Base-by-base conservation (phyloP, 306 rosid species). In the Delonix regia region DNA sequence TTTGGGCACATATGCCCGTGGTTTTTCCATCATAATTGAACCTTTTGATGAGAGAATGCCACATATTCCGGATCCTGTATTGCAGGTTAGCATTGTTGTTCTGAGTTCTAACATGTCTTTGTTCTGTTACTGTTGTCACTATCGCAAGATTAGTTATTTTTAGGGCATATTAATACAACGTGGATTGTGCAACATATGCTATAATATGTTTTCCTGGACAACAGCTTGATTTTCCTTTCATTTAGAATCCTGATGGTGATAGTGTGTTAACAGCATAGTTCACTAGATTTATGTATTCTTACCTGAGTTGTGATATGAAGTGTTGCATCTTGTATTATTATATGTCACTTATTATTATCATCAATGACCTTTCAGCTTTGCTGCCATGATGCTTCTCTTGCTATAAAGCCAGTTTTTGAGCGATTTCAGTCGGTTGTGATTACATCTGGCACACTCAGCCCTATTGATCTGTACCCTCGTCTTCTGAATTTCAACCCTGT, bases 31-130 rank as follows among this genome's bases (percentile, higher is more conserved):
- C 51, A 94, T 92, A 85, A 92, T 92, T 71, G 97, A 94, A 75
- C 98, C 98, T 44, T 88, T 86, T 85, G 98, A 94, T 63, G 98
- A 94, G 87, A 87, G 98, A 85, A 94, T 94, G 98, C 97, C 97
- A 3, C 97, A 94, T 82, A 90, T 94, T 92, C 98, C 97, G 45
- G 98, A 94, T 81, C 98, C 98, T 57, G 92, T 94, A 79, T 86
- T 92, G 79, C 98, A 94, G 94, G 98, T 92, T 63, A 33, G 88
- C 76, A 4, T 22, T 76, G 14, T 13, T 75, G 27, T 51, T 83
- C 42, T 75, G 30, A 49, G 69, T 42, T 78, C 51, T 75, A 48
- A 33, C 60, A 38, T 38, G 41, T 38, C 6, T 38, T 38, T 38
- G 2, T 2, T 7, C 2, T 38, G 6, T 38, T 56, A 45, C 30